These are phyloP conservation scores for Curvularia sp. DNA, from an alignment of 2,329 filamentous ascomycete species.

Conservation along the genomic window DNA sequence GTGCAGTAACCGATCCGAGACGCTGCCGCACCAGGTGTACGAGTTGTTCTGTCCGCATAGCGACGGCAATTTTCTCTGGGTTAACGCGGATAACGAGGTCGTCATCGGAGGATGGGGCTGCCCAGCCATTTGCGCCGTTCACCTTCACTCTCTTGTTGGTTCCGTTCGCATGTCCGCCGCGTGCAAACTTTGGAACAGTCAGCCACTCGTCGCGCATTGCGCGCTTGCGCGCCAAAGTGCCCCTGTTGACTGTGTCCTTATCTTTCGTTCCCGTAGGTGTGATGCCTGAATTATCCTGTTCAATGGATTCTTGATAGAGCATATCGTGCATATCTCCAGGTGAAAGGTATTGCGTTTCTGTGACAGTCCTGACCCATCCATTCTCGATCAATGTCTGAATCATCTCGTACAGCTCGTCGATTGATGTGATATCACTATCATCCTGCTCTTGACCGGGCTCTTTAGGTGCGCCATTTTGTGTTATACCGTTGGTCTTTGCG, in stretches of 20 bases:
- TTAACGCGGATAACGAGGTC: constrained; percentile 80
- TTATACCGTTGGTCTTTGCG: constrained; percentile 20
- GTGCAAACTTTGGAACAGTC: constrained; percentile 33
- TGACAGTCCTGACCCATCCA: constrained; percentile 72
- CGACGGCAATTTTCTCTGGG: constrained; percentile 81
- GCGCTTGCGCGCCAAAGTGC: constrained; percentile 64
- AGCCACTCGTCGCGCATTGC: constrained; percentile 55
- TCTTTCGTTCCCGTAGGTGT: constrained; percentile 69
- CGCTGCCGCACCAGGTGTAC: constrained; percentile 73
- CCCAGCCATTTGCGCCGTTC: constrained; percentile 32
- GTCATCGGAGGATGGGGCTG: constrained; percentile 57
- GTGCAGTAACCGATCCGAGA: constrained; percentile 75
- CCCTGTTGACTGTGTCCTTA: constrained; percentile 67
- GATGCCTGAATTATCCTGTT: constrained; percentile 58
- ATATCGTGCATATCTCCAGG: constrained; percentile 64
- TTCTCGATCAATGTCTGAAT: constrained; percentile 63
- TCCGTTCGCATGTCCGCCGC: constrained; percentile 25
- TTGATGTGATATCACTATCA: constrained; percentile 44
- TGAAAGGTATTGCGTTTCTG: constrained; percentile 56
- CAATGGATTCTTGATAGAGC: constrained; percentile 68
- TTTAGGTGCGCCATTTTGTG: constrained; percentile 13
- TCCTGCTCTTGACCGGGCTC: constrained; percentile 25
- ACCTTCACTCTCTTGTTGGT: constrained; percentile 44
- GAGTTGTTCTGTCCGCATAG: constrained; percentile 79
- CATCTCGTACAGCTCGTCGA: constrained; percentile 53